These are phyloP conservation scores for Ceriops zippeliana DNA, from an alignment of 345 rosid genomes.

Conservation along the genomic window DNA sequence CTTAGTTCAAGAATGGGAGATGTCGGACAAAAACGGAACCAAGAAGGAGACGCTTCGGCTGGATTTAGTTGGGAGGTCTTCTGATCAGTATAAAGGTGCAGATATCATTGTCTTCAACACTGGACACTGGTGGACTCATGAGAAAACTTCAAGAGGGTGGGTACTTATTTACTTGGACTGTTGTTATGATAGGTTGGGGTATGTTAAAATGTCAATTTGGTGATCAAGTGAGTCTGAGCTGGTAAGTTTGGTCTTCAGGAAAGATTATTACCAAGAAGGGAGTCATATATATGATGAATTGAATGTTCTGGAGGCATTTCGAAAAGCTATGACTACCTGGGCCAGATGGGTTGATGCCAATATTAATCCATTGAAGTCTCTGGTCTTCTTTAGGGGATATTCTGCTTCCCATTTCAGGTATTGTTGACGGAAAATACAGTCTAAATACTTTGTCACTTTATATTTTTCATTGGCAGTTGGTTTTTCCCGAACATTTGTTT, in stretches of 20 bases:
- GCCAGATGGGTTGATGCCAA: conserved; percentile 84
- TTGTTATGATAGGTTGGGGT: not conserved
- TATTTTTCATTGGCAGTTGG: not conserved
- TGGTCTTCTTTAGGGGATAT: conserved; percentile 88
- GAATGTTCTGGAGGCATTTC: conserved; percentile 84
- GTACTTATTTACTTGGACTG: not conserved
- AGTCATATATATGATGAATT: conserved; percentile 66
- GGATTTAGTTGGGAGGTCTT: conserved; percentile 74
- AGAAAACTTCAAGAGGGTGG: conserved; percentile 89
- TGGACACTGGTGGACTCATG: conserved; percentile 99
- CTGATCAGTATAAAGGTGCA: conserved; percentile 64
- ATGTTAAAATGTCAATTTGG: not conserved
- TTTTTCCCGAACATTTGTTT: not conserved
- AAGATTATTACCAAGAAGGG: conserved; percentile 94
- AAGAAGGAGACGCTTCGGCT: conserved; percentile 85
- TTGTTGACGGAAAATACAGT: no score
- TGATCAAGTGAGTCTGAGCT: conserved; percentile 1
- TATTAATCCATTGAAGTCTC: conserved; percentile 55
- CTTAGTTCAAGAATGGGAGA: conserved; percentile 92
- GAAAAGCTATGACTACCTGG: conserved; percentile 90
- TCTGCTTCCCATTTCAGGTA: conserved; percentile 96
- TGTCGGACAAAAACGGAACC: conserved; percentile 44
- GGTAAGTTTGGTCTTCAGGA: conserved; percentile 40
- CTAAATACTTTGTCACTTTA: no score
- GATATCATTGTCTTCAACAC: conserved; percentile 85